A percentile compares a stretch with the other conserved stretches of the same genome.
Evolutionary conservation across 768 basidiomycete genomes (phyloP).

Genomic region (Lentinus tigrinus): DNA sequence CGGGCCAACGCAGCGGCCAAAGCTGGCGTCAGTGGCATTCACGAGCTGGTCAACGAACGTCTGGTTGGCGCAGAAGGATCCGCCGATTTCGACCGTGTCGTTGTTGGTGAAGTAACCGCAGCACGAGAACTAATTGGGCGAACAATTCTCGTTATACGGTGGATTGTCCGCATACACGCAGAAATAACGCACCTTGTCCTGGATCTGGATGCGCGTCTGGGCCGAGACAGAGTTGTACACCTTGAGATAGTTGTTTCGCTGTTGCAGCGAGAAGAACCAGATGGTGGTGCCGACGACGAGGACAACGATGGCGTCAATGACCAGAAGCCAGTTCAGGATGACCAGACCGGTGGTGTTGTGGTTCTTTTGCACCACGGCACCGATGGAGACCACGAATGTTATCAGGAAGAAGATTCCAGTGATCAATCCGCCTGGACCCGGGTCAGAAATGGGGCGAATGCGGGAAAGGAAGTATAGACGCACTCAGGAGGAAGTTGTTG

Average conservation of each 20-base stretch:
- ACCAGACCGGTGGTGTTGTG: conserved; percentile 70
- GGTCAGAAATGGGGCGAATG: not conserved
- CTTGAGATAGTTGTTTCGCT: conserved; percentile 63
- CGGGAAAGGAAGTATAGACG: conserved; percentile 21
- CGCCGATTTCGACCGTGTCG: conserved; percentile 57
- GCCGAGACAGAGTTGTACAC: conserved; percentile 51
- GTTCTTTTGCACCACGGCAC: conserved; percentile 67
- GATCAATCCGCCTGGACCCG: conserved; percentile 57
- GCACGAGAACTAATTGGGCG: conserved; percentile 58
- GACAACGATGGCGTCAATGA: conserved; percentile 60
- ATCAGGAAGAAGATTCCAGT: conserved; percentile 65
- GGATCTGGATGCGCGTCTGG: conserved; percentile 54
- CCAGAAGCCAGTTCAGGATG: conserved; percentile 72
- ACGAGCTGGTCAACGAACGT: conserved; percentile 39
- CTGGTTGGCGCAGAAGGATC: conserved; percentile 48
- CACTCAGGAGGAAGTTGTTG: conserved; percentile 57
- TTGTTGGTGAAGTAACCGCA: conserved; percentile 75
- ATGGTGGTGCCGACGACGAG: conserved; percentile 67
- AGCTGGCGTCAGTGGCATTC: conserved; percentile 36
- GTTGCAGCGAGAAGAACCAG: conserved; percentile 80
- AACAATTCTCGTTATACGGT: not conserved
- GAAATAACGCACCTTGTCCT: conserved; percentile 63
- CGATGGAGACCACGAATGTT: conserved; percentile 70
- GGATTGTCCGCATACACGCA: not conserved
- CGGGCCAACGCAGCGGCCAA: conserved; percentile 65